Evolutionary conservation across 108 stramenopile genomes (phyloP).

Genomic region (Thalassiosira profunda): DNA sequence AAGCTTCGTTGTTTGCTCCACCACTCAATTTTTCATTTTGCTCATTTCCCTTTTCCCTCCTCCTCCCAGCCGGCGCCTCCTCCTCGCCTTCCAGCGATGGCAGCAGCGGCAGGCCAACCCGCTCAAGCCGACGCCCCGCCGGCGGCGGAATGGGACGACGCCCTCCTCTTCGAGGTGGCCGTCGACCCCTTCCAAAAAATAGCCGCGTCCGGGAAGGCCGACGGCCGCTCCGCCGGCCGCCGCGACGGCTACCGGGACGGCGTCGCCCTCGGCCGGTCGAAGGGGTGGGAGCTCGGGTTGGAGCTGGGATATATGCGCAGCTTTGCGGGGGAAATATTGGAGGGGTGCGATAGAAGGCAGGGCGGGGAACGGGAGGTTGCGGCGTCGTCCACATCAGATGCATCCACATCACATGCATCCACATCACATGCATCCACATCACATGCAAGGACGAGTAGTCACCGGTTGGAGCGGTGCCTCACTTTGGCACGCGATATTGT

Average conservation of each 20-base stretch:
- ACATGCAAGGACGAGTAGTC: background rate
- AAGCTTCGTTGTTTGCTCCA: no score
- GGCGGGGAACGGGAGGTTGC: background rate
- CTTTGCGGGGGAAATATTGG: constrained; percentile 15
- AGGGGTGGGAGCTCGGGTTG: constrained; percentile 49
- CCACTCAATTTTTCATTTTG: no score
- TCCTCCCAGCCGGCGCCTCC: no score
- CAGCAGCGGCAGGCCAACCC: no score
- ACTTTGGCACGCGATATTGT: constrained; percentile 17
- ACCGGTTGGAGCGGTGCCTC: constrained; percentile 25
- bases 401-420: background rate
- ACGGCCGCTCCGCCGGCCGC: constrained; percentile 12
- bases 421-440: background rate
- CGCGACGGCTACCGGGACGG: constrained; percentile 17
- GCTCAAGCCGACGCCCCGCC: no score
- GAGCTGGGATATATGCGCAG: constrained; percentile 32
- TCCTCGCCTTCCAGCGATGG: no score
- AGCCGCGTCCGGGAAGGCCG: constrained; percentile 9
- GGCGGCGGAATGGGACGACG: no score
- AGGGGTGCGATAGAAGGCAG: constrained; percentile 1
- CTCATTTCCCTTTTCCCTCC: no score
- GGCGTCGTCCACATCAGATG: background rate
- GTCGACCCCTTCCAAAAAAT: constrained; percentile 40
- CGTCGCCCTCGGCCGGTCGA: constrained; percentile 27
- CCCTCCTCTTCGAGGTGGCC: no score